Evolutionary conservation across 1,284 basidiomycete species (phyloP).

Genomic region (Melanopsichium pennsylvanicum): DNA sequence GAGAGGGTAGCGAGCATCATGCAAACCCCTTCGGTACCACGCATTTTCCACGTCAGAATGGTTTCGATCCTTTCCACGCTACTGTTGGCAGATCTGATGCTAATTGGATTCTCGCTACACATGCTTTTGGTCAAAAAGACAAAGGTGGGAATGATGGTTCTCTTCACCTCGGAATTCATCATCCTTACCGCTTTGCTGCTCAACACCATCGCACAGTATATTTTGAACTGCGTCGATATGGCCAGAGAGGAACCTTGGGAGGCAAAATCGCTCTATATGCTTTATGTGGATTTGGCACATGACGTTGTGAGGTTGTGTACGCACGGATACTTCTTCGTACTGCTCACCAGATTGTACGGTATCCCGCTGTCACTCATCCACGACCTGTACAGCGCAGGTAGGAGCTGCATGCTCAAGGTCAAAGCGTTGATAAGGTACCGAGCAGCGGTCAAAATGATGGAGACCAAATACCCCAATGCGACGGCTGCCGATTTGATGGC

Average conservation of each 20-base stretch:
- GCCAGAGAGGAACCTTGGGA: slow-evolving; percentile 74
- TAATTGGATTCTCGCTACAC: slow-evolving; percentile 80
- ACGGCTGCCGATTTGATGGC: slow-evolving; percentile 82
- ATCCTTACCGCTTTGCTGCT: slow-evolving; percentile 83
- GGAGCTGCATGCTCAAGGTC: slow-evolving; percentile 85
- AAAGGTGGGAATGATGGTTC: slow-evolving; percentile 76
- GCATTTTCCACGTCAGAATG: slow-evolving; percentile 85
- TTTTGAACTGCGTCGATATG: slow-evolving; percentile 80
- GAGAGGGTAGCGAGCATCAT: slow-evolving; percentile 99
- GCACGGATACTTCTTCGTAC: slow-evolving; percentile 86
- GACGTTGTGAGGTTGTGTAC: slow-evolving; percentile 92
- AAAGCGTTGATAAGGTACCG: slow-evolving; percentile 88
- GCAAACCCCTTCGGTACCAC: slow-evolving; percentile 83
- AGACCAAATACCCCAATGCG: slow-evolving; percentile 92
- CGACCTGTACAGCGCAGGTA: slow-evolving; percentile 92
- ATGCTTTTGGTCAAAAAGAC: slow-evolving; percentile 47
- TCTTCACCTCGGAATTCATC: slow-evolving; percentile 88
- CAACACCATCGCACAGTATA: slow-evolving; percentile 83
- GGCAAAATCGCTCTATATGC: slow-evolving; percentile 94
- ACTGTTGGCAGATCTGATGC: slow-evolving; percentile 75
- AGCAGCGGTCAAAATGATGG: slow-evolving; percentile 95
- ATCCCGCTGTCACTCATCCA: slow-evolving; percentile 94
- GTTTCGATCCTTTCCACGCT: slow-evolving; percentile 75
- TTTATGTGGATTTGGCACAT: slow-evolving; percentile 86
- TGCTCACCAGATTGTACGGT: slow-evolving; percentile 91